Percentiles rank a stretch among this genome's conserved stretches.
Evolutionary conservation across 164 flowering plant species (phyloP).

Genomic region (Tetrastigma voinierianum): DNA sequence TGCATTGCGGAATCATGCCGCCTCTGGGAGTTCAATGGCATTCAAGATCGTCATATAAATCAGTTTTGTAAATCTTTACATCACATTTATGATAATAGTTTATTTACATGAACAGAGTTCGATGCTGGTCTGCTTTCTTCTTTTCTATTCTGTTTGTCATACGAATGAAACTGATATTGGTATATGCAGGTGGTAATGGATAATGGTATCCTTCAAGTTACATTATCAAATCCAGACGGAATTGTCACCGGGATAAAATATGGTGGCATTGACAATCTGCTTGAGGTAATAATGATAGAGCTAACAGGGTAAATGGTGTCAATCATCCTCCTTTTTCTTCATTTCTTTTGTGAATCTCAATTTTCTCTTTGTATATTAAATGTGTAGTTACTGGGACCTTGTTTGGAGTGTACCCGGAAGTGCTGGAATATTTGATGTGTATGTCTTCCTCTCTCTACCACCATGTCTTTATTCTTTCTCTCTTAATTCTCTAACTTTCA

Average conservation of each 20-base stretch:
- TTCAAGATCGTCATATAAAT: conserved; percentile 37
- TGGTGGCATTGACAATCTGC: conserved; percentile 52
- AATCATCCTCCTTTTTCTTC: background rate
- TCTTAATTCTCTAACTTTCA: background rate
- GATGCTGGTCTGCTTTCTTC: background rate
- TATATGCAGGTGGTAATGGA: conserved; percentile 65
- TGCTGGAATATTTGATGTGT: conserved; percentile 54
- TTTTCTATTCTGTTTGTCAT: background rate
- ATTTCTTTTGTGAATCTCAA: background rate
- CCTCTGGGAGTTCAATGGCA: conserved; percentile 25
- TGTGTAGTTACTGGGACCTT: conserved; percentile 72
- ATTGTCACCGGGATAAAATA: conserved; percentile 53
- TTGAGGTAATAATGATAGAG: conserved; percentile 53
- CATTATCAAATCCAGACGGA: conserved; percentile 68
- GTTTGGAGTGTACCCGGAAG: conserved; percentile 52
- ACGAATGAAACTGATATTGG: background rate
- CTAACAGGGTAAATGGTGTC: conserved; percentile 46
- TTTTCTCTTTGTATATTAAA: background rate
- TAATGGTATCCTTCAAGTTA: conserved; percentile 59
- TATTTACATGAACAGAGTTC: background rate
- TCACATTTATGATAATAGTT: background rate
- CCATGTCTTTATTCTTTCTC: too few relatives aligned
- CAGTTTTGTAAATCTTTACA: background rate
- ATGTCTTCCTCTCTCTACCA: conserved; percentile 13
- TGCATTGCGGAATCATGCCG: conserved; percentile 10